These are phyloP conservation scores for Xylaria palmicola DNA, from an alignment of 495 filamentous ascomycete species.

Conservation along the genomic window DNA sequence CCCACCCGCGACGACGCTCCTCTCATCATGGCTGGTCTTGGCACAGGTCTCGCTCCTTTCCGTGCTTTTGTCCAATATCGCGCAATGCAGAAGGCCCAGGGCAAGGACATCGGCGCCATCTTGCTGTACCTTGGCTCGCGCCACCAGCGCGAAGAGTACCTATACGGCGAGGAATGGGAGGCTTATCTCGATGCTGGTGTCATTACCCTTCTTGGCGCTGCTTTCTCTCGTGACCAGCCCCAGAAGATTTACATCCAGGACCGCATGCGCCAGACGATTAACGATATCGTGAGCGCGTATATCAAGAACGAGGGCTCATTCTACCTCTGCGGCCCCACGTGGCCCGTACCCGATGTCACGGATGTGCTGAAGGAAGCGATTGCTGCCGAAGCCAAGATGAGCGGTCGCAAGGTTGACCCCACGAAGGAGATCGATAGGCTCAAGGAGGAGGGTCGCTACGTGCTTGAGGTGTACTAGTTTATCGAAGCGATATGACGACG, in stretches of 20 bases:
- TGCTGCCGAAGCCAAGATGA: constrained; percentile 64
- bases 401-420: constrained; percentile 79
- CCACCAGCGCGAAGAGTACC: constrained; percentile 96
- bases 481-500: constrained; percentile 1
- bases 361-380: constrained; percentile 92
- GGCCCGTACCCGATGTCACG: constrained; percentile 98
- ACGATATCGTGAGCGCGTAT: constrained; percentile 87
- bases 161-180: constrained; percentile 99
- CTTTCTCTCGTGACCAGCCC: constrained; percentile 94
- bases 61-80: constrained; percentile 97
- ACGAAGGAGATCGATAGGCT: constrained; percentile 91
- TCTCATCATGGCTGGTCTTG: constrained; percentile 98
- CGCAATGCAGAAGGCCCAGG: constrained; percentile 92
- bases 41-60: constrained; percentile 96
- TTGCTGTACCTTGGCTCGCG: constrained; percentile 96
- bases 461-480: constrained; percentile 90
- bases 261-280: constrained; percentile 84
- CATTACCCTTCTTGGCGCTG: constrained; percentile 88
- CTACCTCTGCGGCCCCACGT: constrained; percentile 96
- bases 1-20: constrained; percentile 81
- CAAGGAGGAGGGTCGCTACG: constrained; percentile 92
- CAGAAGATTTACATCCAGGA: constrained; percentile 99
- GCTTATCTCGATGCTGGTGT: constrained; percentile 94
- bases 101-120: constrained; percentile 89
- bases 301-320: constrained; percentile 85